These are phyloP conservation scores for Funneliformis mosseae DNA, from an alignment of 192 early-diverging fungal genomes.

Conservation along the genomic window DNA sequence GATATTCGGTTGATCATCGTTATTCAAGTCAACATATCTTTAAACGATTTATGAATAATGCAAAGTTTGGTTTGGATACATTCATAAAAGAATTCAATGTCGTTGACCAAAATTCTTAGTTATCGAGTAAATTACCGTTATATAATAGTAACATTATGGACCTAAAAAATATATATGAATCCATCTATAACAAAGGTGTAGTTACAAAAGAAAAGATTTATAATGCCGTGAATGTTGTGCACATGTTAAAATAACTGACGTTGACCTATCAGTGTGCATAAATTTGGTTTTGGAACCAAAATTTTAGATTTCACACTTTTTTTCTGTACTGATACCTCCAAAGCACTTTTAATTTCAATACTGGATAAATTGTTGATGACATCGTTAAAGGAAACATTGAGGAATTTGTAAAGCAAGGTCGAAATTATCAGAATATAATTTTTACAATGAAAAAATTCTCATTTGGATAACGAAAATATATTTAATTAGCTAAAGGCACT, in stretches of 20 bases:
- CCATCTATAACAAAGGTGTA: constrained; percentile 30
- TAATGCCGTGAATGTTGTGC: constrained; percentile 1
- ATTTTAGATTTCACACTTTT: no score
- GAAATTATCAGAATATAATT: constrained; percentile 21
- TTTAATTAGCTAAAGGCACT: background rate
- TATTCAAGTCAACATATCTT: constrained; percentile 34
- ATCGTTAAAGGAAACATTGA: background rate
- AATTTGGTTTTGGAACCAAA: no score
- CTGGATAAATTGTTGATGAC: background rate
- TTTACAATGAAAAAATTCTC: constrained; percentile 23
- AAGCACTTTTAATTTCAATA: constrained; percentile 32
- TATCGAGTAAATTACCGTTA: constrained; percentile 22
- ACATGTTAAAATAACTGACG: constrained; percentile 5
- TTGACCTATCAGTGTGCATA: no score
- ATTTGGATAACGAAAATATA: constrained; percentile 33
- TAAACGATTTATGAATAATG: constrained; percentile 10
- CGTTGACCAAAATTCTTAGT: background rate
- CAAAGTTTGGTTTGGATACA: background rate
- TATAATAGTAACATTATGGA: constrained; percentile 28
- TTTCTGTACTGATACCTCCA: no score
- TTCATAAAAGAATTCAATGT: constrained; percentile 1
- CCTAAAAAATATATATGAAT: constrained; percentile 27
- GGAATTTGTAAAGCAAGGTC: constrained; percentile 32
- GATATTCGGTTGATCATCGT: constrained; percentile 28
- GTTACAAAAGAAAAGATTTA: constrained; percentile 31